These are phyloP conservation scores for Pseudofabraea citricarpa DNA, from an alignment of 2,329 filamentous ascomycete genomes.

Conservation along the genomic window DNA sequence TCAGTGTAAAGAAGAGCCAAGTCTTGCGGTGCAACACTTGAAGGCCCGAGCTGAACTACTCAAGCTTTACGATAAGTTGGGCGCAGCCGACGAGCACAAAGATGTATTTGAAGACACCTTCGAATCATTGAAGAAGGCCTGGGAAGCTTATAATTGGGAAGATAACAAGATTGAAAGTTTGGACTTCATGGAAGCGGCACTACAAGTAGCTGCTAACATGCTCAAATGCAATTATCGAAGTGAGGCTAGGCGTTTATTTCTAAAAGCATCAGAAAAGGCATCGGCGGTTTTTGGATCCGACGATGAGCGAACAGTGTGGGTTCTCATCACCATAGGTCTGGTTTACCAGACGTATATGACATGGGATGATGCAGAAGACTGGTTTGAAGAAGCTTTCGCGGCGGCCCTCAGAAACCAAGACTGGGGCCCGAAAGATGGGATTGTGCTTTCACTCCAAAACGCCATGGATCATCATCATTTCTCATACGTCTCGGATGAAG, in stretches of 20 bases:
- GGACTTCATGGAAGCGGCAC: background rate
- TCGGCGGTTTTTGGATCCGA: background rate
- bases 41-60: background rate
- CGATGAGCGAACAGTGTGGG: background rate
- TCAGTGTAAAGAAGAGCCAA: background rate
- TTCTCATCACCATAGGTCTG: background rate
- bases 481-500: background rate
- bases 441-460: background rate
- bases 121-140: background rate
- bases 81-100: background rate
- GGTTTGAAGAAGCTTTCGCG: background rate
- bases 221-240: background rate
- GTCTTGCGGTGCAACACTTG: background rate
- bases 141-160: background rate
- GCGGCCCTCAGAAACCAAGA: background rate
- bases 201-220: background rate
- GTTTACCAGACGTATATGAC: background rate
- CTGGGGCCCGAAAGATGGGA: background rate
- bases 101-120: background rate
- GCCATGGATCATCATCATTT: background rate
- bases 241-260: background rate
- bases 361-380: background rate
- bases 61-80: background rate
- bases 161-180: background rate
- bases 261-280: background rate